phyloP scores from a whole-genome alignment of 257 asterid species.

The Solanum megistacrolobum region DNA sequence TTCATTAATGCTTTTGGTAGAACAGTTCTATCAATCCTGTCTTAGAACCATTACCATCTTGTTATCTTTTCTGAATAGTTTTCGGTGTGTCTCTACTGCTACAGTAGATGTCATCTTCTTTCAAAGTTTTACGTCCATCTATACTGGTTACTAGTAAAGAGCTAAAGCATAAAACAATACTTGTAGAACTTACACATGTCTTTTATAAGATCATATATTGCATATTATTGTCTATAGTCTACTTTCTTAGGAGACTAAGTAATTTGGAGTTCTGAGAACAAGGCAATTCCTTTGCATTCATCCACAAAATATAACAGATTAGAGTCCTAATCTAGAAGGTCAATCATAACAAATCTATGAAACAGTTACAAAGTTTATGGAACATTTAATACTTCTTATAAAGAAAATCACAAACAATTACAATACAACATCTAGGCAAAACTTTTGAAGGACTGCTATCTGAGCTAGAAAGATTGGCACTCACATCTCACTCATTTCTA shows the following conservation, averaged over 20 bases:
- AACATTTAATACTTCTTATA: not conserved
- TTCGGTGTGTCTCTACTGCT: not conserved
- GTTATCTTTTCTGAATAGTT: not conserved
- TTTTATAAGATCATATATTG: not conserved
- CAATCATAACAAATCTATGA: too few relatives aligned
- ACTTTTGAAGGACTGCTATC: not conserved
- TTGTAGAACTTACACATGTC: not conserved
- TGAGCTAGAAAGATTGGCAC: not conserved
- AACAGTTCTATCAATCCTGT: not conserved
- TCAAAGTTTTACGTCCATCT: not conserved
- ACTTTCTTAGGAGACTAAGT: not conserved
- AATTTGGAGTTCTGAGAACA: not conserved
- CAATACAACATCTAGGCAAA: not conserved
- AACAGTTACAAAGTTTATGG: not conserved
- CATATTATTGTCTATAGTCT: not conserved
- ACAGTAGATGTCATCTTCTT: not conserved
- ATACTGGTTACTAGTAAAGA: not conserved
- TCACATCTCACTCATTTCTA: not conserved
- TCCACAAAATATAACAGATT: too few relatives aligned
- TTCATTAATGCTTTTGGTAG: not conserved
- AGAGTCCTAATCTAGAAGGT: too few relatives aligned
- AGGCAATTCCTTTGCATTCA: not conserved
- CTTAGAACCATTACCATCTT: not conserved
- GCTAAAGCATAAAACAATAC: not conserved
- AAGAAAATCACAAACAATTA: not conserved